Conservation (phyloP, 2,329 filamentous ascomycete genomes). For the Rhynchosporium secalis region DNA sequence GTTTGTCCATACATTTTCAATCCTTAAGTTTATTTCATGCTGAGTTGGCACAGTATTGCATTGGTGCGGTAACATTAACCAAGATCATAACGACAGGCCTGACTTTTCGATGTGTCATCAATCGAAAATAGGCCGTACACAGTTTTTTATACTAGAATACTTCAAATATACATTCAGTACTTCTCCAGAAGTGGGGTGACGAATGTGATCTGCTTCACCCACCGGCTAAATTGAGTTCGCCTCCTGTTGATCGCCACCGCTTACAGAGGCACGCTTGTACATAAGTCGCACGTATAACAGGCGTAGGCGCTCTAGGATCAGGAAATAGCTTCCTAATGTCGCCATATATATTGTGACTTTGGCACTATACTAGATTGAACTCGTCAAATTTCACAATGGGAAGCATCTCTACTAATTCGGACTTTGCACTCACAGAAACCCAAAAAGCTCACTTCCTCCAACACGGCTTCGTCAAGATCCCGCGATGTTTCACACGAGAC, state of each 20-base stretch:
- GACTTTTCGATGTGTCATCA: background rate
- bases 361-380: too few relatives aligned
- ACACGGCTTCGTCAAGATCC: slow-evolving; percentile 56
- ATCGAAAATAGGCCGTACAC: background rate
- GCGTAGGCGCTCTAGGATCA: background rate
- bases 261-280: background rate
- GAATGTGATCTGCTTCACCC: background rate
- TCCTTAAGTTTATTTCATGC: background rate
- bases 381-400: slow-evolving; percentile 18
- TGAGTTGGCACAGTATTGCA: background rate
- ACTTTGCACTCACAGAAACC: slow-evolving; percentile 42
- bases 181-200: background rate
- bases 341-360: too few relatives aligned
- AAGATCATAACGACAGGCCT: background rate
- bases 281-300: background rate
- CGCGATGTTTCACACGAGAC: slow-evolving; percentile 51
- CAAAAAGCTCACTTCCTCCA: slow-evolving; percentile 55
- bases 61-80: background rate
- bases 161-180: background rate
- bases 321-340: background rate
- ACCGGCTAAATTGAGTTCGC: slow-evolving; percentile 5
- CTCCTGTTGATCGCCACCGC: background rate
- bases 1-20: background rate
- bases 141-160: background rate
- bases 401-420: slow-evolving; percentile 12